Evolutionary conservation across 2,329 filamentous ascomycete genomes (phyloP), one percentile per base, ranked within the genome.

Genomic region (Penicillium sp.): DNA sequence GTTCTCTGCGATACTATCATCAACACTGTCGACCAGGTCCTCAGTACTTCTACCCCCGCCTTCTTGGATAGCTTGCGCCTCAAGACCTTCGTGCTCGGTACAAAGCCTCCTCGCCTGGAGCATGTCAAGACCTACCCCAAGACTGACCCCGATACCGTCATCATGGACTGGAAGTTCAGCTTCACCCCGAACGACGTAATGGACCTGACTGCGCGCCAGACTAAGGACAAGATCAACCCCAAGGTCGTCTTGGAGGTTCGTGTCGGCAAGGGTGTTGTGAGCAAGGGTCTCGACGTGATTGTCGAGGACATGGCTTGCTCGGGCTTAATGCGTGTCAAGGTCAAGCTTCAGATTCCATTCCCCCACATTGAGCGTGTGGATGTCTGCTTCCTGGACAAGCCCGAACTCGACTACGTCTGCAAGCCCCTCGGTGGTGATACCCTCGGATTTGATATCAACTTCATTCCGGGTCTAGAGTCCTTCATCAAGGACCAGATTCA

Each of bases 91-190:
- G 88, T 90, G 0, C 79, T 98, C 13, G 93, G 93, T 49, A 90
- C 87, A 8, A 98, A 98, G 72, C 91, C 93, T 26, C 94, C 94
- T 6, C 83, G 93, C 28, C 81, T 98, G 76, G 93, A 98, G 71
- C 90, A 97, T 64, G 93, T 98, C 69, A 97, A 95, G 76, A 95
- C 93, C 0, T 96, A 98, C 61, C 91, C 91, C 51, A 95, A 93
- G 69, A 88, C 87, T 1, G 88, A 96, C 60, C 90, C 96, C 56
- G 93, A 98, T 64, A 84, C 90, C 51, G 88, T 98, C 37, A 81
- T 97, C 63, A 98, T 98, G 93, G 93, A 98, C 68, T 98, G 93
- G 93, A 95, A 95, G 64, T 98, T 98, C 71, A 97, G 91, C 77
- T 98, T 98, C 73, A 97, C 88, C 0, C 93, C 93, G 31, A 97